phyloP scores from a whole-genome alignment of 1,284 basidiomycete genomes.

The Termitomyces sp. region DNA sequence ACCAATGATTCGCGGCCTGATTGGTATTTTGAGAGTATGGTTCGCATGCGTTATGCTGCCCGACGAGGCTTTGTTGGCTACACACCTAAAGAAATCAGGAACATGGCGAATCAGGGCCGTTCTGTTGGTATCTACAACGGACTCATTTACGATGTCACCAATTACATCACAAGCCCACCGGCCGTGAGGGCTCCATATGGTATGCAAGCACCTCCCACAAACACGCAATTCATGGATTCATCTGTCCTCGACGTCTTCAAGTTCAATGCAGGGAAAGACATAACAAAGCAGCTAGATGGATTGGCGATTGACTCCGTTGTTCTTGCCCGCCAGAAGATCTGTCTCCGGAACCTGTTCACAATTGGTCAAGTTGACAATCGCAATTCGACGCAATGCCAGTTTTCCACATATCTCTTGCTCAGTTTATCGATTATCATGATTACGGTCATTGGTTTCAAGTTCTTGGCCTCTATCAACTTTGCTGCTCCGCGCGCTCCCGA shows the following conservation, averaged over 20 bases:
- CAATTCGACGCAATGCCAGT: slow-evolving; percentile 86
- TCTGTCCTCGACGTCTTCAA: slow-evolving; percentile 80
- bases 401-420: slow-evolving; percentile 90
- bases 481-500: slow-evolving; percentile 81
- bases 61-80: slow-evolving; percentile 89
- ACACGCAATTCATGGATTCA: slow-evolving; percentile 78
- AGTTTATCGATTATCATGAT: slow-evolving; percentile 92
- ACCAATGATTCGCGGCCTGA: slow-evolving; percentile 90
- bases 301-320: slow-evolving; percentile 65
- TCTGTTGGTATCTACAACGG: slow-evolving; percentile 81
- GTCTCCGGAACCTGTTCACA: slow-evolving; percentile 89
- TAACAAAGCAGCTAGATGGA: slow-evolving; percentile 74
- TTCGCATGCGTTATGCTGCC: slow-evolving; percentile 82
- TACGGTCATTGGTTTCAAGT: slow-evolving; percentile 96
- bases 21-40: slow-evolving; percentile 97
- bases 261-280: slow-evolving; percentile 76
- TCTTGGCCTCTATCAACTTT: slow-evolving; percentile 92
- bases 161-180: slow-evolving; percentile 66
- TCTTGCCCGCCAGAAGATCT: slow-evolving; percentile 78
- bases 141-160: slow-evolving; percentile 84
- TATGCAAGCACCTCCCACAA: slow-evolving; percentile 49
- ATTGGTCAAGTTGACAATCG: slow-evolving; percentile 92
- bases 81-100: slow-evolving; percentile 74
- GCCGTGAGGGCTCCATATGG: slow-evolving; percentile 58
- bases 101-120: slow-evolving; percentile 59